Evolutionary conservation across 2,329 filamentous ascomycete species (phyloP).

Genomic region (Sporothrix inflata): DNA sequence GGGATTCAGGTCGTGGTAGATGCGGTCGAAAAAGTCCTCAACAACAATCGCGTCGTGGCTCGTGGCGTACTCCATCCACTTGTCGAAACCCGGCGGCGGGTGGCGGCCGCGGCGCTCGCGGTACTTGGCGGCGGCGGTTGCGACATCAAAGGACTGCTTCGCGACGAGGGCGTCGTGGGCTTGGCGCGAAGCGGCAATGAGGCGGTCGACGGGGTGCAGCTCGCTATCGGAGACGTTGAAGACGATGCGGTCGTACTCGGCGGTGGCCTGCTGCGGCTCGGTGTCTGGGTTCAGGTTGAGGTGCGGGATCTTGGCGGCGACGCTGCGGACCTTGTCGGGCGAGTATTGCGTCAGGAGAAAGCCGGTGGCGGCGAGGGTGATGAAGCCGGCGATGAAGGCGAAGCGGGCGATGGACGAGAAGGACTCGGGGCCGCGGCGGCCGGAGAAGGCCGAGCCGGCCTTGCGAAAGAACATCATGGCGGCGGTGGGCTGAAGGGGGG

Average conservation of each 20-base stretch:
- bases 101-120: slow-evolving; percentile 52
- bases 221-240: slow-evolving; percentile 21
- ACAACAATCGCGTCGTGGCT: slow-evolving; percentile 49
- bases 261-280: slow-evolving; percentile 20
- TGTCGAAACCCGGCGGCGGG: slow-evolving; percentile 53
- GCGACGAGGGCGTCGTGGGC: slow-evolving; percentile 45
- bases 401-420: slow-evolving; percentile 32
- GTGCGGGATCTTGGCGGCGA: slow-evolving; percentile 27
- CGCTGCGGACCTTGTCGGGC: slow-evolving; percentile 9
- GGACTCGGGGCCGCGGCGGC: slow-evolving; percentile 25
- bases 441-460: slow-evolving; percentile 14
- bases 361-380: slow-evolving; percentile 27
- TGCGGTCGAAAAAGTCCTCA: slow-evolving; percentile 57
- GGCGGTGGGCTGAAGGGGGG: not conserved
- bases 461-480: slow-evolving; percentile 29
- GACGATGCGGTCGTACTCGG: slow-evolving; percentile 23
- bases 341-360: slow-evolving; percentile 30
- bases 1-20: slow-evolving; percentile 55
- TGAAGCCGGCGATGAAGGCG: slow-evolving; percentile 29
- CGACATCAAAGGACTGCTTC: slow-evolving; percentile 49
- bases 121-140: slow-evolving; percentile 50
- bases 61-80: slow-evolving; percentile 52
- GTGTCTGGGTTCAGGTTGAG: slow-evolving; percentile 19
- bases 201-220: slow-evolving; percentile 50
- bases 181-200: slow-evolving; percentile 47